Base-by-base conservation (phyloP, 805 yeast genomes). In the Sungouiella thailandica region DNA sequence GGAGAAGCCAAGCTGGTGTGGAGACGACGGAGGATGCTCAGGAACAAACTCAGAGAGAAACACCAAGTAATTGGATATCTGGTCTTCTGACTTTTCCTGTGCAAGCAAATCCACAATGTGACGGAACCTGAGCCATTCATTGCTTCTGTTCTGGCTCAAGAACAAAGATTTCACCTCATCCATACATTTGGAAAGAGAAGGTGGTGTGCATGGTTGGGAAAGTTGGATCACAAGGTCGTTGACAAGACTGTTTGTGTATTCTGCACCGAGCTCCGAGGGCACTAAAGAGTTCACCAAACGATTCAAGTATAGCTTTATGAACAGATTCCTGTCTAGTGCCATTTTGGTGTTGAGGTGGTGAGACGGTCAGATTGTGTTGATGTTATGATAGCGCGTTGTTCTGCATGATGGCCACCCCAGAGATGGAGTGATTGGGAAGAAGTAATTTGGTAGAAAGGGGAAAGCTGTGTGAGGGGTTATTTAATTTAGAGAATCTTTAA, bases 201-300 rank as follows among this genome's bases (percentile, higher is more conserved):
- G 33, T 23, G 38, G 12, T 33, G 44, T 34, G 35, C 40, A 31
- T 25, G 34, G 17, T 5, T 29, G 34, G 11, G 37, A 31, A 30
- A 40, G 36, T 17, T 34, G 34, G 7, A 23, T 24, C 14, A 52
- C 33, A 10, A 65, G 36, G 28, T 65, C 70, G 31, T 40, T 45
- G 14, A 58, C 45, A 12, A 64, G 44, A 29, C 63, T 55, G 29
- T 56, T 53, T 4, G 45, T 46, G 37, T 56, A 62, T 26, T 57
- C 64, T 2, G 54, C 52, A 1, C 69, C 69, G 32, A 60, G 53
- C 31, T 60, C 67, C 2, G 43, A 19, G 7, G 73, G 71, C 1
- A 64, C 54, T 17, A 67, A 44, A 11, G 66, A 49, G 29, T 49
- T 52, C 25, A 64, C 65, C 23, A 68, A 47, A 12, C 70, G 49